A percentile compares a stretch with the other conserved stretches of the same genome.
These are phyloP conservation scores for Plasmodium reichenowi DNA, from an alignment of 169 alveolate genomes.

Conservation along the genomic window DNA sequence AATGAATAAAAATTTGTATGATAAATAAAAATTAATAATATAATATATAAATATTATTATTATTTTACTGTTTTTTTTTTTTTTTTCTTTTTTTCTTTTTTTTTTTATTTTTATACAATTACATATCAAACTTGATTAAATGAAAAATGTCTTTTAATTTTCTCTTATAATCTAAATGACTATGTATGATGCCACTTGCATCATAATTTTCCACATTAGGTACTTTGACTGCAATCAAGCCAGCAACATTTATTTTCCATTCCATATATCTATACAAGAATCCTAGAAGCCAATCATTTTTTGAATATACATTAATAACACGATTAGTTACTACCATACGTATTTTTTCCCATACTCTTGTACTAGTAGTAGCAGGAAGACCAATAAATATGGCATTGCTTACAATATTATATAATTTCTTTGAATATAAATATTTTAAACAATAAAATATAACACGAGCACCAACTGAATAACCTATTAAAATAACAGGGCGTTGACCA, in stretches of 20 bases:
- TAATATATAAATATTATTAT: no score
- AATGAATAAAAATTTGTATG: no score
- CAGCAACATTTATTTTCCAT: constrained; percentile 90
- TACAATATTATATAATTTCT: constrained; percentile 84
- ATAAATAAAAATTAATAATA: no score
- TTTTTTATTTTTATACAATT: background rate
- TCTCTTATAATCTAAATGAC: constrained; percentile 83
- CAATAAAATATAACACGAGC: constrained; percentile 92
- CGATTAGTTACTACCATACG: constrained; percentile 92
- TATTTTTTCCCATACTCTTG: constrained; percentile 89
- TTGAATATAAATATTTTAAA: constrained; percentile 87
- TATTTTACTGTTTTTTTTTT: no score
- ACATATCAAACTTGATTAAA: constrained; percentile 76
- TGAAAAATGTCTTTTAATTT: constrained; percentile 79
- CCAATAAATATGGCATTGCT: constrained; percentile 92
- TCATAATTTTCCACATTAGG: constrained; percentile 88
- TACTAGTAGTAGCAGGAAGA: constrained; percentile 89
- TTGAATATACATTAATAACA: constrained; percentile 90
- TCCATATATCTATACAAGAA: constrained; percentile 93
- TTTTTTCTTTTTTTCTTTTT: no score
- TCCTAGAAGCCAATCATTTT: constrained; percentile 93
- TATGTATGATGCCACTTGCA: constrained; percentile 85
- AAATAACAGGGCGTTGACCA: constrained; percentile 93
- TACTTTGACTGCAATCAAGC: constrained; percentile 83
- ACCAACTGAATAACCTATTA: constrained; percentile 93